Evolutionary conservation across 192 early-diverging fungal genomes (phyloP).

Genomic region (Podila clonocystis): DNA sequence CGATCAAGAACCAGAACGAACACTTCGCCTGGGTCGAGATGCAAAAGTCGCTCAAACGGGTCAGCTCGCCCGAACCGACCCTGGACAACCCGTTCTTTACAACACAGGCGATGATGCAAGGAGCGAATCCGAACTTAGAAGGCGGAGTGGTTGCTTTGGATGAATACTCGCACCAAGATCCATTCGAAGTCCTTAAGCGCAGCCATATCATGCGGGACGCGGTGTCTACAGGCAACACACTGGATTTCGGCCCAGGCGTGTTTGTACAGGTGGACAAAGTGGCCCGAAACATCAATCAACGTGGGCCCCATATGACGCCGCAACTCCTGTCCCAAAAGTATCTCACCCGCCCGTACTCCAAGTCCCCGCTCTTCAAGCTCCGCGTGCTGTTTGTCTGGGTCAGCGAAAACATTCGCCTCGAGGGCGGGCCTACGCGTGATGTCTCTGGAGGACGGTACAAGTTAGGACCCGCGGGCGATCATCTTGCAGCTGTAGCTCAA

Average conservation of each 20-base stretch:
- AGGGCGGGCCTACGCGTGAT: constrained; percentile 34
- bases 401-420: constrained; percentile 67
- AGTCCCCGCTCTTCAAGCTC: constrained; percentile 64
- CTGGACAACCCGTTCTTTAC: constrained; percentile 10
- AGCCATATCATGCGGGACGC: constrained; percentile 29
- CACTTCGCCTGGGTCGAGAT: constrained; percentile 52
- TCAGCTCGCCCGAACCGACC: constrained; percentile 27
- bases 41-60: constrained; percentile 39
- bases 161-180: constrained; percentile 17
- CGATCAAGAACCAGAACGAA: constrained; percentile 29
- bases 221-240: neutral
- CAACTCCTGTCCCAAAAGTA: constrained; percentile 70
- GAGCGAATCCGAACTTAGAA: no score
- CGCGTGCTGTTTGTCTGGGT: constrained; percentile 77
- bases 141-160: no score
- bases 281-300: constrained; percentile 70
- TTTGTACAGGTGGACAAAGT: constrained; percentile 75
- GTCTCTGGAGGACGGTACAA: constrained; percentile 49
- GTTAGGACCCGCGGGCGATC: constrained; percentile 24
- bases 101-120: no score
- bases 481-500: constrained; percentile 1
- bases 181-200: constrained; percentile 14
- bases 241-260: constrained; percentile 33
- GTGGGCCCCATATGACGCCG: constrained; percentile 66
- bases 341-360: constrained; percentile 70